Evolutionary conservation across 495 filamentous ascomycete species (phyloP), one percentile per base, ranked within the genome.

Genomic region (Hyphodiscus hymeniophilus): DNA sequence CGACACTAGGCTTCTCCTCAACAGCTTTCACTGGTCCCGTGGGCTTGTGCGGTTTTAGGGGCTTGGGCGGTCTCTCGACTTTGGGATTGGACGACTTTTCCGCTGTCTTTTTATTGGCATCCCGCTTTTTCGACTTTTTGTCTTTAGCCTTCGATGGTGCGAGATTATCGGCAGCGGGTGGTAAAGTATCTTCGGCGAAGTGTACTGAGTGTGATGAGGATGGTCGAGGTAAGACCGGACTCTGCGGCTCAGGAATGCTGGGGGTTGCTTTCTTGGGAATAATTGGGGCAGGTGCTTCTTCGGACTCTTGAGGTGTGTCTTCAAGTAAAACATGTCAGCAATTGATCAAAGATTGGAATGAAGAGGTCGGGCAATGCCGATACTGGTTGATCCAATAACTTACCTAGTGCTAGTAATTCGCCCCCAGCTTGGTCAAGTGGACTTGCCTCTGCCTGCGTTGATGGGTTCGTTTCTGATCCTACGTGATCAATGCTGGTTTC

Each of bases 41-140:
- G 28, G 18, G 24, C 20, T 50, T 50, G 13, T 42, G 26, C 8
- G 28, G 7, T 20, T 50, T 40, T 21, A 38, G 12, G 18, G 20
- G 24, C 32, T 42, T 26, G 24, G 26, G 26, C 26, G 26, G 26
- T 10, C 28, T 11, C 15, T 50, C 47, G 12, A 41, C 31, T 18
- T 40, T 40, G 20, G 38, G 7, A 40, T 18, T 31, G 3, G 8
- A 4, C 3, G 41, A 23, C 21, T 38, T 38, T 6, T 15, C 34
- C 7, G 40, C 15, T 16, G n/a, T 38, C 39, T 56, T 48, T 6
- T 53, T 51, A 26, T 56, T 54, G 20, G 31, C 34, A 28, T 43
- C 33, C 20, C 58, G 55, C 34, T 48, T 50, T 26, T 61, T 52
- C 10, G 47, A 20, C 32, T 63, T 59, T 20, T 55, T 50, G 45